Base-by-base conservation (phyloP, 1,284 basidiomycete genomes). In the Melampsora larici-populina region DNA sequence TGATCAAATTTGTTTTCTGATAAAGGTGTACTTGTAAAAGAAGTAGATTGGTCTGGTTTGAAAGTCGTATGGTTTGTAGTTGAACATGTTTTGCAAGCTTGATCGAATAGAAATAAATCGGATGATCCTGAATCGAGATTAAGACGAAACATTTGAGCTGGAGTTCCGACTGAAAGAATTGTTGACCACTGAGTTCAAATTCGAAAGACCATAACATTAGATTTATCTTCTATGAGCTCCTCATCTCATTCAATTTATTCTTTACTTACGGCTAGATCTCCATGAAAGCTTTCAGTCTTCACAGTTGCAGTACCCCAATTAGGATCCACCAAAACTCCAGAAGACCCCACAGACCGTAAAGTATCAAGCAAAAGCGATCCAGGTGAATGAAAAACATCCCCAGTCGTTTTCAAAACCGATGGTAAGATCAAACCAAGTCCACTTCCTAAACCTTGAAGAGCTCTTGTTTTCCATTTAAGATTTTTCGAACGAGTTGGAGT, bases 81-180 rank as follows among this genome's bases (percentile, higher is more conserved):
- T 69, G 74, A 49, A 43, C 74, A 76, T 0, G n/a, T 46, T 40
- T 6, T 29, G 58, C 74, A 76, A 46, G 15, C 49, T 58, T 64
- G 66, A 51, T 51, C 74, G 63, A 76, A 76, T 46, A 76, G 33
- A 21, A 76, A 76, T 29, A 76, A 49, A 24, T 76, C 74, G 11
- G 74, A 15, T 24, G 74, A 76, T 36, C 74, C 74, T 11, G 74
- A 68, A 48, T 76, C 74, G 46, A 76, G 63, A 26, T 76, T 76
- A 13, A 76, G 31, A 26, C 66, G 33, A n/a, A 76, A 58, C 33
- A 33, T 24, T 60, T 76, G 74, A 2, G 55, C 29, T 31, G 74
- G 66, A 3, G 74, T 68, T 48, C 74, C 74, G 13, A 76, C n/a
- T 7, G 40, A 40, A 24, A 76, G 58, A 24, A 31, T 49, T 4